Conservation (phyloP, 1,284 basidiomycete genomes). For the Sporisorium exsertum region DNA sequence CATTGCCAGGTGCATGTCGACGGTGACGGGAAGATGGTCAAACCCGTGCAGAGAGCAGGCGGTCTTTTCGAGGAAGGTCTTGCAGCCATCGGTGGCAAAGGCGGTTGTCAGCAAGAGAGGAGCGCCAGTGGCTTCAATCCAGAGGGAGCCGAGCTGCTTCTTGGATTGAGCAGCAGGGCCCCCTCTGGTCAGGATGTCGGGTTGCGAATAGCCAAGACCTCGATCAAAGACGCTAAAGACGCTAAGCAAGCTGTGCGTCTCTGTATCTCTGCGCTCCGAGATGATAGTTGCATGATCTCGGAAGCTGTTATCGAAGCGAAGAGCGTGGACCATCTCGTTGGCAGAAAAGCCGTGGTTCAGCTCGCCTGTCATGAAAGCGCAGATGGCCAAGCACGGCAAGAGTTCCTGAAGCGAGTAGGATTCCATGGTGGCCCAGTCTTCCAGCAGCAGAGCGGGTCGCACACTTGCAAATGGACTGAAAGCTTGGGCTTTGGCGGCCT, state of each 20-base stretch:
- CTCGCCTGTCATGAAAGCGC: slow-evolving; percentile 46
- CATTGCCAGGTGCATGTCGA: slow-evolving; percentile 43
- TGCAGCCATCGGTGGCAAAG: slow-evolving; percentile 45
- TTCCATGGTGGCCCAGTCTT: slow-evolving; percentile 49
- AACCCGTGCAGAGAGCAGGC: slow-evolving; percentile 47
- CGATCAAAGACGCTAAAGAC: slow-evolving; percentile 48
- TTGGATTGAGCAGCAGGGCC: slow-evolving; percentile 4
- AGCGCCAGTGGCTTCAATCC: slow-evolving; percentile 45
- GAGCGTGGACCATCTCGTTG: slow-evolving; percentile 32
- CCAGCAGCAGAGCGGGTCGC: slow-evolving; percentile 37
- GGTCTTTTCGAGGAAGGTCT: slow-evolving; percentile 47
- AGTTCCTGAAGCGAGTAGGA: slow-evolving; percentile 43
- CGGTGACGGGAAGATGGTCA: slow-evolving; percentile 30
- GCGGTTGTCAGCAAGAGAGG: slow-evolving; percentile 45
- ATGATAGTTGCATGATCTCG: slow-evolving; percentile 12
- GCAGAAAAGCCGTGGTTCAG: slow-evolving; percentile 48
- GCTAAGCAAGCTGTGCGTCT: slow-evolving; percentile 37
- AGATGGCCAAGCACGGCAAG: slow-evolving; percentile 35
- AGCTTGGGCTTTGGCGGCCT: slow-evolving; percentile 29
- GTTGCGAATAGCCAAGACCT: slow-evolving; percentile 44
- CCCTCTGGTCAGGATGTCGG: slow-evolving; percentile 24
- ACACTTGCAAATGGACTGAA: slow-evolving; percentile 43
- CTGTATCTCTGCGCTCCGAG: slow-evolving; percentile 27
- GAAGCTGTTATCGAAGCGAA: slow-evolving; percentile 27
- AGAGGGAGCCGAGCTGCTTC: slow-evolving; percentile 22